These are phyloP conservation scores for Emergomyces orientalis DNA, from an alignment of 2,329 filamentous ascomycete genomes.

Conservation along the genomic window DNA sequence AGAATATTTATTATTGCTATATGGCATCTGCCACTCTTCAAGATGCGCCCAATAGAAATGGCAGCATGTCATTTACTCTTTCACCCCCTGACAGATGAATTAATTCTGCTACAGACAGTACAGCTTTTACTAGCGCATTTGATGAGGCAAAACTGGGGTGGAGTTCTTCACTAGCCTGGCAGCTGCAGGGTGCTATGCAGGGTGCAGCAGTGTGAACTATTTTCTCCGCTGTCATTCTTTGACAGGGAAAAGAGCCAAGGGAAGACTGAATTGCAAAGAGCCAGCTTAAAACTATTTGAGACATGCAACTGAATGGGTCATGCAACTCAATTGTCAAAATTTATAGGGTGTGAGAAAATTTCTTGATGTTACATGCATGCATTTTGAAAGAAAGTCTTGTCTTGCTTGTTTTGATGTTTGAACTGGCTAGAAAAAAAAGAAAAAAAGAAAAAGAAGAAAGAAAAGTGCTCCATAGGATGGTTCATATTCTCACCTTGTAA, in stretches of 20 bases:
- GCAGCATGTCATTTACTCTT: background rate
- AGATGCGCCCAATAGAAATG: background rate
- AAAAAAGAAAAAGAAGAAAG: no score
- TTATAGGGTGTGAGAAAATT: background rate
- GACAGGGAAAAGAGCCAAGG: no score
- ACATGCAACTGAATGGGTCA: background rate
- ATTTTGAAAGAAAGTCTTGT: background rate
- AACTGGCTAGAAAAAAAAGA: no score
- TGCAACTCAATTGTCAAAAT: no score
- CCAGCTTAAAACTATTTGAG: background rate
- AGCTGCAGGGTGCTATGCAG: background rate
- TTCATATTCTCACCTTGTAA: no score
- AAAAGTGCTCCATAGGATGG: no score
- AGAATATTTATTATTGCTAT: background rate
- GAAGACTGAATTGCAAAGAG: no score
- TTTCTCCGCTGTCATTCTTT: background rate
- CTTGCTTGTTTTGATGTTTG: no score
- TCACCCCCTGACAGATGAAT: no score
- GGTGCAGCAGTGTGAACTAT: no score
- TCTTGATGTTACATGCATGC: background rate
- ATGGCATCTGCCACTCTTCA: background rate
- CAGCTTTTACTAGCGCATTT: background rate
- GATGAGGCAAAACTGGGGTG: background rate
- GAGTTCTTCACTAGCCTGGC: background rate
- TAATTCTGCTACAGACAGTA: no score